phyloP scores from a whole-genome alignment of 2,329 filamentous ascomycete genomes.

The Ceratocystis colombiana region DNA sequence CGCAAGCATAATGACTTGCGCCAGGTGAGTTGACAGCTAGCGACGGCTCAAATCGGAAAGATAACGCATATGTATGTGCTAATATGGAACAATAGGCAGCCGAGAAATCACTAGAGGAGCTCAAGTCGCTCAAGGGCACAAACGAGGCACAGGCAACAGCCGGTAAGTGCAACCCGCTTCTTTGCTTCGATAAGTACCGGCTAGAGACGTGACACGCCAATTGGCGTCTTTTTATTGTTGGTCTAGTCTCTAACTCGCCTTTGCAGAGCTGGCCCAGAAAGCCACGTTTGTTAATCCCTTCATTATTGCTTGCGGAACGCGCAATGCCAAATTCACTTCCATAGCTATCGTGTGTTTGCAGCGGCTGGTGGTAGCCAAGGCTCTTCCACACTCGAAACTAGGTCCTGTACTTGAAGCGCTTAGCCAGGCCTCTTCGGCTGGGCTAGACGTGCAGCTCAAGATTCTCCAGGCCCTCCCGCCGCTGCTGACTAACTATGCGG shows the following conservation, averaged over 20 bases:
- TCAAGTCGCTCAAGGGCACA: conserved; percentile 63
- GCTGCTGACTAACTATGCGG: conserved; percentile 78
- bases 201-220: not conserved
- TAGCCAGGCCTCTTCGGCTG: conserved; percentile 69
- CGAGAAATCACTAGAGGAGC: conserved; percentile 83
- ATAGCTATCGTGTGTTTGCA: conserved; percentile 85
- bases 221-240: not conserved
- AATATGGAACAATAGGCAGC: conserved; percentile 52
- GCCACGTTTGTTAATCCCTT: conserved; percentile 86
- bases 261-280: conserved; percentile 67
- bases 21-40: conserved; percentile 46
- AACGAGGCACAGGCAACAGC: conserved; percentile 67
- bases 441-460: conserved; percentile 86
- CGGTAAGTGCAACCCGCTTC: conserved; percentile 39
- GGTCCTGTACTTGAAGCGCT: conserved; percentile 82
- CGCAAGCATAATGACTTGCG: conserved; percentile 84
- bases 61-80: not conserved
- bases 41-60: not conserved
- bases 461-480: conserved; percentile 87
- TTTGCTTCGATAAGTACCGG: not conserved
- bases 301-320: conserved; percentile 80
- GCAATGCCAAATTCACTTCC: conserved; percentile 78
- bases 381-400: conserved; percentile 66
- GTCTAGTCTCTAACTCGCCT: not conserved
- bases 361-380: conserved; percentile 70